Base-by-base conservation (phyloP, 2,329 filamentous ascomycete genomes). In the Botrytis tulipae region DNA sequence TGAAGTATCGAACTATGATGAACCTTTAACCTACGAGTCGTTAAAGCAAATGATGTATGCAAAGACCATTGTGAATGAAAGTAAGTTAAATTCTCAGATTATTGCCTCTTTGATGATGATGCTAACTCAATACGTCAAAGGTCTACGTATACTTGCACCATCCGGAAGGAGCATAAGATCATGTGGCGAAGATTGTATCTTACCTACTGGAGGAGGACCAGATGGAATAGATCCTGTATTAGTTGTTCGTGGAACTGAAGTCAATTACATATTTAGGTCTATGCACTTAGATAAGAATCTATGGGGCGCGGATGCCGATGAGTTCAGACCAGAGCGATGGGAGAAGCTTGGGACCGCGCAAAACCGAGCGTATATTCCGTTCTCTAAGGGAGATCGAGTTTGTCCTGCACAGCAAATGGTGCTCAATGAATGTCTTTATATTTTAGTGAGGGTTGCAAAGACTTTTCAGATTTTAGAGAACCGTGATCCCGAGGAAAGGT, bases 51-150 rank as follows among this genome's bases (percentile, higher is more conserved):
- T 88, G 78, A 85, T 83, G 72, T 89, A 89, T 72, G 79, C 89
- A 69, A 85, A 84, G 75, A 87, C 83, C 81, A 87, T 87, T 42
- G 76, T 89, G 71, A 87, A 89, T 74, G 88, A 90, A 80, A 85
- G 87, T 88, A 82, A 81, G 82, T 54, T 69, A 20, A 59, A 10
- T 9, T 4, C 2, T 32, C 29, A 32, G 16, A 32, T 9, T 9
- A n/a, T n/a, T 59, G 54, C 29, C 29, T 9, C 54, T 20, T n/a
- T 51, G 12, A 32, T 32, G 29, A 59, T 59, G 6, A 6, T 59
- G 54, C 29, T 59, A 20, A 59, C 29, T 59, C 29, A 29, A 29
- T 32, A 40, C n/a, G 0, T 2, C 10, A 42, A 44, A 71, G 40
- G 57, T 22, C 57, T 71, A 7, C 57, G 57, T 0, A n/a, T 62